Conservation (phyloP, 108 stramenopile genomes). For the Nitzschia sp. region DNA sequence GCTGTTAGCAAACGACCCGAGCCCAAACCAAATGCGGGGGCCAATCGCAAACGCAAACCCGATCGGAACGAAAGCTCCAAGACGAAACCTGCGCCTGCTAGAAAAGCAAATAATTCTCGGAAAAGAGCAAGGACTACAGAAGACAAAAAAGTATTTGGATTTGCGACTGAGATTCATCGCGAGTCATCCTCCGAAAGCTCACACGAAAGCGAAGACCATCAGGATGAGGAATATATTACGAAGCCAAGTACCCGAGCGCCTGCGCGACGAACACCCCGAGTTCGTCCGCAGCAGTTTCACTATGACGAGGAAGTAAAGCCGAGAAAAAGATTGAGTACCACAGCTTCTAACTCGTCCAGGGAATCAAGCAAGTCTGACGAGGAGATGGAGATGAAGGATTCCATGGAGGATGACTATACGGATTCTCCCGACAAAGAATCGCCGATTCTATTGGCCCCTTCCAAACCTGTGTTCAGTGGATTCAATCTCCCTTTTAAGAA, state of each 20-base stretch:
- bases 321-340: too few relatives aligned
- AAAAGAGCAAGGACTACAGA: too few relatives aligned
- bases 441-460: neutral
- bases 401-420: neutral
- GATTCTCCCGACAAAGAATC: neutral
- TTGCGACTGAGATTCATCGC: neutral
- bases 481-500: neutral
- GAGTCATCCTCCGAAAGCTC: neutral
- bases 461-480: conserved; percentile 6
- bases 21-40: neutral
- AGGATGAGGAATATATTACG: too few relatives aligned
- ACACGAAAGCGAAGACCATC: neutral
- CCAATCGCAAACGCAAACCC: neutral
- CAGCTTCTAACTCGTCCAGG: too few relatives aligned
- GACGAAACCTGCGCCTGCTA: neutral
- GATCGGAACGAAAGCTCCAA: neutral
- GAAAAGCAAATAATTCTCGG: too few relatives aligned
- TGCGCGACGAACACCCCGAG: neutral
- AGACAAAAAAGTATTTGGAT: too few relatives aligned
- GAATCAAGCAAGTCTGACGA: neutral
- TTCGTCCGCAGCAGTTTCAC: neutral
- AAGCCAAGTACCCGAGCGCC: too few relatives aligned
- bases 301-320: neutral
- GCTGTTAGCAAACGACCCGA: neutral
- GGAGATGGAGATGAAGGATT: neutral